Evolutionary conservation across 257 asterid species (phyloP).

Genomic region (Fraxinus excelsior): DNA sequence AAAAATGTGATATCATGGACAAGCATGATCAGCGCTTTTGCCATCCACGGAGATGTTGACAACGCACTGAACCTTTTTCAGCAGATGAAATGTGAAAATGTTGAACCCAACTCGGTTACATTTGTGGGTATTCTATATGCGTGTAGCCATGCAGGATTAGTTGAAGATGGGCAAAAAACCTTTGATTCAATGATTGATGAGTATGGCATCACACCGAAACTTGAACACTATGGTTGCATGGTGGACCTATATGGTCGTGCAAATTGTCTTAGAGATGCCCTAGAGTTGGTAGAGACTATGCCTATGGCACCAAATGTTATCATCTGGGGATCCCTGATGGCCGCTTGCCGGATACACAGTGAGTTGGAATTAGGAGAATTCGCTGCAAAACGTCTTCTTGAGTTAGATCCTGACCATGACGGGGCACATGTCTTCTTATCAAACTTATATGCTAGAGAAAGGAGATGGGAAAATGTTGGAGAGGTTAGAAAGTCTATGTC

Average conservation of each 20-base stretch:
- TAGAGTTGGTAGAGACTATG: conserved; percentile 66
- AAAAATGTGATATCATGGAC: conserved; percentile 82
- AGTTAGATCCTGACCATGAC: conserved; percentile 69
- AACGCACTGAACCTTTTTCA: conserved; percentile 50
- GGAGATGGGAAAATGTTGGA: conserved; percentile 56
- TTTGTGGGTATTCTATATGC: conserved; percentile 72
- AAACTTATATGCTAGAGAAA: conserved; percentile 60
- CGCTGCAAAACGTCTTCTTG: conserved; percentile 67
- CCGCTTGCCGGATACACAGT: conserved; percentile 64
- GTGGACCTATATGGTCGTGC: conserved; percentile 78
- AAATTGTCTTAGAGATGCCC: conserved; percentile 53
- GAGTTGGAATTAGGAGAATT: conserved; percentile 70
- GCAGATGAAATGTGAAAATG: conserved; percentile 58
- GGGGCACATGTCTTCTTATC: conserved; percentile 83
- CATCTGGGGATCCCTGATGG: conserved; percentile 84
- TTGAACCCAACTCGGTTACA: conserved; percentile 69
- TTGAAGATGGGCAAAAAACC: conserved; percentile 53
- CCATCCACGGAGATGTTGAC: conserved; percentile 63
- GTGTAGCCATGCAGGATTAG: conserved; percentile 78
- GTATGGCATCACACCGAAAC: conserved; percentile 55
- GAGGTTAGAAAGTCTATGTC: conserved; percentile 51
- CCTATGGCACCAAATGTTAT: conserved; percentile 76
- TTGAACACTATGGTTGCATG: conserved; percentile 85
- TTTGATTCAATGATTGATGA: conserved; percentile 64
- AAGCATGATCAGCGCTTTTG: conserved; percentile 61